Evolutionary conservation across 2,329 filamentous ascomycete species (phyloP), one percentile per base, ranked within the genome.

Genomic region (Colletotrichum shisoi): DNA sequence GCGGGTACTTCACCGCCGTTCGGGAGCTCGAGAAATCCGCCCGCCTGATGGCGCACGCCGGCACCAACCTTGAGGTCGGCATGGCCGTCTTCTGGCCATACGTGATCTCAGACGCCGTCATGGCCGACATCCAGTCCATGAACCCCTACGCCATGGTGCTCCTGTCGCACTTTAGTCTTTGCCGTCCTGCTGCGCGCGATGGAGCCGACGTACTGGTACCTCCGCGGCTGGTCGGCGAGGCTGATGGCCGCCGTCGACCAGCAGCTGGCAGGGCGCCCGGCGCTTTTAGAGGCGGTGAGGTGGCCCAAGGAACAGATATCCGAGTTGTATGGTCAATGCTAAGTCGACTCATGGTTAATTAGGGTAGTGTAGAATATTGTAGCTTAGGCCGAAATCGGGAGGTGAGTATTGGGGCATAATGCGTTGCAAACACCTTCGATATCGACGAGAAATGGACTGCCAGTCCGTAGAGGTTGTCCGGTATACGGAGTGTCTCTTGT

Each of bases 141-240:
- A 71, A 62, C 2, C 72, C 73, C 1, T 71, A 73, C 17, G 73
- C 73, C 2, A 67, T 75, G 31, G 59, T 76, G 7, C 61, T 76
- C 3, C 56, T 76, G n/a, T 70, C 72, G 4, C 63, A 76, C 42
- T 73, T n/a, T n/a, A n/a, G n/a, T n/a, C n/a, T n/a, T 72, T 34
- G 61, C 70, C 15, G 65, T 76, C 0, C 67, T 72, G 15, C 57
- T 75, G n/a, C 69, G 73, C 24, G 57, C 67, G 4, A 27, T 74
- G 3, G 74, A 76, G 45, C 72, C 61, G 39, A 61, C 48, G 15
- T 75, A 71, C 57, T 76, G 75, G 75, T 74, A 63, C 49, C 7
- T 70, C 2, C 70, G 66, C 58, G 73, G 74, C 2, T 76, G 74
- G 75, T 67, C 71, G 17, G 65, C 48, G 19, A 69, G 71, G 27